Base-by-base conservation (phyloP, 2,329 filamentous ascomycete genomes). In the Ophioceras dolichostomum region DNA sequence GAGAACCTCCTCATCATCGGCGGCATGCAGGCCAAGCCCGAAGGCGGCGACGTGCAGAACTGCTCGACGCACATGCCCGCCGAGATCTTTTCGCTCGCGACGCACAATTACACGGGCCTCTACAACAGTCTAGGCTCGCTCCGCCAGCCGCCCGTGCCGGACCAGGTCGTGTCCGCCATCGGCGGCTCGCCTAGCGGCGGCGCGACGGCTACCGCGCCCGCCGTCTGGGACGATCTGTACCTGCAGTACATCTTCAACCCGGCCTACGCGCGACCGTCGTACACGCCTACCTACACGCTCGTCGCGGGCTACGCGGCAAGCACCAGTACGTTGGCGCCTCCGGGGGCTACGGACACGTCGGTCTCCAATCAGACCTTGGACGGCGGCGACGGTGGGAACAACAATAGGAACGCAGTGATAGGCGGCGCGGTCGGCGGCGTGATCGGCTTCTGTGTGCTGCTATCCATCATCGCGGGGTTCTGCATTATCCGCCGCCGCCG, bases 151-250 rank as follows among this genome's bases (percentile, higher is more conserved):
- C 51, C 64, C 60, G 51, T 65, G 52, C 48, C 58, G 61, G 53
- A 69, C 65, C 50, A 62, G 60, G 43, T 59, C 57, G 51, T 64
- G 64, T 43, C 61, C 60, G 42, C 60, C 61, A 46, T 64, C 60
- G 50, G 59, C 56, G 35, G 62, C 49, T 38, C 59, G 54, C 30
- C 50, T 48, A 37, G 53, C 51, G 40, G 62, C 47, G 49, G 58
- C 58, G 44, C 65, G 2, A 28, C 39, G 43, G 43, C 42, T 13
- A 41, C 30, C 4, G 38, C 24, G 3, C 46, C 48, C 14, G 24
- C 39, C 4, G 22, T 36, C 1, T 51, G 48, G 48, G 45, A 42
- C 24, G 46, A 51, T 34, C 18, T 43, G 5, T 49, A 51, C 34
- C 36, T 51, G 24, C 47, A 49, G 34, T 49, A 48, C 38, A 36